Evolutionary conservation across 129 eudicot species (phyloP).

Genomic region (Pseudognaphalium luteoalbum): DNA sequence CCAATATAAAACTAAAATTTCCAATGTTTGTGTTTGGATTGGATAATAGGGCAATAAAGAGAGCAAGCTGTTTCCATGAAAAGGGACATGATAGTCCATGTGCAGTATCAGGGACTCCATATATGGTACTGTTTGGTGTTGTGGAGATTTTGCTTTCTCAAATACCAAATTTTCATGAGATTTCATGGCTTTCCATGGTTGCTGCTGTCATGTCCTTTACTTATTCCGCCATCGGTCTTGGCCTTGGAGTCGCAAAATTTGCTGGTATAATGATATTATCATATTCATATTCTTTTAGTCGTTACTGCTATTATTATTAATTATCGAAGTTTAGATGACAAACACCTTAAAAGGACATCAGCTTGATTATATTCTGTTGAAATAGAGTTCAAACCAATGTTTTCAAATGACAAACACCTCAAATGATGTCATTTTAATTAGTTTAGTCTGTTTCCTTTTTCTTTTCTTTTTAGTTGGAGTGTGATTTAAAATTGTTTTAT

Average conservation of each 20-base stretch:
- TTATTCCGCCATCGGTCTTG: constrained; percentile 61
- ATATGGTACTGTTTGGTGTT: constrained; percentile 51
- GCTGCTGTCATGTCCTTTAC: constrained; percentile 72
- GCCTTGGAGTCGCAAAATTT: constrained; percentile 59
- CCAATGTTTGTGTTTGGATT: no score
- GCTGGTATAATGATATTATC: constrained; percentile 24
- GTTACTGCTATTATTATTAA: no score
- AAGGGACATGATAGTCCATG: constrained; percentile 41
- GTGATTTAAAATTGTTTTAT: not conserved
- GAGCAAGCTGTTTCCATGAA: constrained; percentile 52
- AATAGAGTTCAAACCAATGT: no score
- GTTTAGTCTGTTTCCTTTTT: no score
- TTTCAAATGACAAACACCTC: not conserved
- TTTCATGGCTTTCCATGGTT: constrained; percentile 57
- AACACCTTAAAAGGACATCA: no score
- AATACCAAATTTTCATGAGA: constrained; percentile 58
- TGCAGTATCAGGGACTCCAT: constrained; percentile 55
- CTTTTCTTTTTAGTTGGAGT: no score
- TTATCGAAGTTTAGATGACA: no score
- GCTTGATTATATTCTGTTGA: no score
- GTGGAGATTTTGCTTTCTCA: constrained; percentile 49
- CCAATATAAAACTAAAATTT: no score
- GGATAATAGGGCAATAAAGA: constrained; percentile 47
- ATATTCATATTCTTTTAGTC: not conserved
- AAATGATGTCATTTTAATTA: not conserved